phyloP scores from a whole-genome alignment of 2,329 filamentous ascomycete genomes.

The Teratosphaeria epicoccoides region DNA sequence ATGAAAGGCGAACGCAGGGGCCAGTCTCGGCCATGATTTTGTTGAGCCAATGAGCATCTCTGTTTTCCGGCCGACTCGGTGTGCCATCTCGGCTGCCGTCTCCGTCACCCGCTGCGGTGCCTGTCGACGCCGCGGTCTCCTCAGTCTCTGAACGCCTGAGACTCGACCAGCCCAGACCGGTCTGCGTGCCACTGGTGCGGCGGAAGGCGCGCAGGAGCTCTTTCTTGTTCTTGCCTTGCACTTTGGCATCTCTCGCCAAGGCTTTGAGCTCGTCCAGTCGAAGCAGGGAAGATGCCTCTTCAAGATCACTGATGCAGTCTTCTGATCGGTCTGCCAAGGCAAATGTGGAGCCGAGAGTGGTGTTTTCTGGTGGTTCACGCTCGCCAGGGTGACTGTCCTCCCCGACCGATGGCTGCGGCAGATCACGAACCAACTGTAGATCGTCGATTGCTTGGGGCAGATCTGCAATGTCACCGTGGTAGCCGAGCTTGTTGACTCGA shows the following conservation, averaged over 20 bases:
- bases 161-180: conserved; percentile 58
- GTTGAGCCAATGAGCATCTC: conserved; percentile 61
- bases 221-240: conserved; percentile 77
- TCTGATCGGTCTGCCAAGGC: conserved; percentile 72
- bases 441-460: conserved; percentile 53
- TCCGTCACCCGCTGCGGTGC: conserved; percentile 20
- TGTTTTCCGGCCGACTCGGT: conserved; percentile 42
- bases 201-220: conserved; percentile 66
- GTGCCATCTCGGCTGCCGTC: conserved; percentile 28
- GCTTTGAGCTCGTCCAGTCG: conserved; percentile 78
- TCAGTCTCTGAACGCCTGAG: conserved; percentile 54
- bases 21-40: conserved; percentile 72
- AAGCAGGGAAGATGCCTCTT: conserved; percentile 73
- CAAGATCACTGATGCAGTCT: conserved; percentile 60
- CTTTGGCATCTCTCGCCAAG: conserved; percentile 75
- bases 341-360: conserved; percentile 48
- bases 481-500: conserved; percentile 64
- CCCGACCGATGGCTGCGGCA: conserved; percentile 41
- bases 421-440: conserved; percentile 47
- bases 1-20: conserved; percentile 70
- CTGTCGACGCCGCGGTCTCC: conserved; percentile 41
- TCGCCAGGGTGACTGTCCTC: conserved; percentile 37
- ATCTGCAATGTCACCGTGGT: conserved; percentile 73
- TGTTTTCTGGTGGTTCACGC: conserved; percentile 36
- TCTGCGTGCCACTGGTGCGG: conserved; percentile 63